These are phyloP conservation scores for Radiomyces spectabilis DNA, from an alignment of 192 early-diverging fungal species.

Conservation along the genomic window DNA sequence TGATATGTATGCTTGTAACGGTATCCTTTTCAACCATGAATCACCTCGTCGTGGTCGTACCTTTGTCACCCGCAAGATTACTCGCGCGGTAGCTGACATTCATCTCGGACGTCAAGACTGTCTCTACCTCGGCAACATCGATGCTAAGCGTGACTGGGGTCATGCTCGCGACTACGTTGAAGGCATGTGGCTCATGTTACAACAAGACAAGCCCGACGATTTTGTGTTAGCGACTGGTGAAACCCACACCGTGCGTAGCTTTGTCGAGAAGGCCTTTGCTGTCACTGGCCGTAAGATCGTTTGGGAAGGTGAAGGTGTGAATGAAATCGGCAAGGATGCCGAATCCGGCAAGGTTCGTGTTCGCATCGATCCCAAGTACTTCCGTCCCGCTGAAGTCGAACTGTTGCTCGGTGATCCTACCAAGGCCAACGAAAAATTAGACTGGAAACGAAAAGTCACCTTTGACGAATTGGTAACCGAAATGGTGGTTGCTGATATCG, in stretches of 20 bases:
- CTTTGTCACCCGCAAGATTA: constrained; percentile 75
- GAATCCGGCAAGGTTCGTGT: constrained; percentile 47
- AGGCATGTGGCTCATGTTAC: constrained; percentile 80
- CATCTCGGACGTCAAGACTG: constrained; percentile 58
- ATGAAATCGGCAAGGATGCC: constrained; percentile 51
- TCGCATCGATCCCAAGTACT: constrained; percentile 65
- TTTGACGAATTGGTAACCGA: constrained; percentile 63
- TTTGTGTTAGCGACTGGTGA: constrained; percentile 75
- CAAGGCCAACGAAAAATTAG: constrained; percentile 57
- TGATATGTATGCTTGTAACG: constrained; percentile 73
- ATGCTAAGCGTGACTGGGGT: constrained; percentile 79
- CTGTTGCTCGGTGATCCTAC: constrained; percentile 63
- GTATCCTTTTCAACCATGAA: constrained; percentile 74
- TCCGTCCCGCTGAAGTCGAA: constrained; percentile 76
- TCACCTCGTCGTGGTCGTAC: constrained; percentile 68
- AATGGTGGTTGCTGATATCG: constrained; percentile 58
- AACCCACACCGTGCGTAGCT: constrained; percentile 71
- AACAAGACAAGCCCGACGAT: constrained; percentile 65
- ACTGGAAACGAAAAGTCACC: constrained; percentile 61
- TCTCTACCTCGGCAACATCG: constrained; percentile 67
- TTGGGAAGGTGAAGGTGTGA: constrained; percentile 60
- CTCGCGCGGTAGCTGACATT: constrained; percentile 68
- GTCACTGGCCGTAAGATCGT: constrained; percentile 50
- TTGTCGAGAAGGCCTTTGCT: constrained; percentile 69
- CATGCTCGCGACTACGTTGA: constrained; percentile 71